Evolutionary conservation across 2,329 filamentous ascomycete genomes (phyloP).

Genomic region (Phyllosticta paracitricarpa): DNA sequence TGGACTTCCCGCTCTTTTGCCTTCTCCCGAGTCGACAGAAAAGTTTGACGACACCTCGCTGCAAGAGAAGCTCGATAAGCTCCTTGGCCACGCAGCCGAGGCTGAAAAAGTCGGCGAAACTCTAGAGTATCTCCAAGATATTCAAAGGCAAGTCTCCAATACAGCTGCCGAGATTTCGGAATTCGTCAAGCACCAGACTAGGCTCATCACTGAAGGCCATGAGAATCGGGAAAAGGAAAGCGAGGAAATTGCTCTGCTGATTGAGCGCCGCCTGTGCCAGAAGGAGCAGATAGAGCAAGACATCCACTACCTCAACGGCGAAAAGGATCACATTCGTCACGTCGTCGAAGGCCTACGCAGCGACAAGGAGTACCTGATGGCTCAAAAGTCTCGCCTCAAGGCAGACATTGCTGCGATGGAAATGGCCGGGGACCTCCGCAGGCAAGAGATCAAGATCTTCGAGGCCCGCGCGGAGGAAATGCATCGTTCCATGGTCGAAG

Average conservation of each 20-base stretch:
- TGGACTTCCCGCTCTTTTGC: constrained; percentile 36
- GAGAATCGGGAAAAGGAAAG: constrained; percentile 70
- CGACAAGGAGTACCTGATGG: constrained; percentile 65
- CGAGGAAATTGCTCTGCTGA: constrained; percentile 67
- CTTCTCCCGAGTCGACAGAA: constrained; percentile 31
- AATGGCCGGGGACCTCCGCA: constrained; percentile 77
- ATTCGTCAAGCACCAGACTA: constrained; percentile 69
- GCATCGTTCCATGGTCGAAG: constrained; percentile 86
- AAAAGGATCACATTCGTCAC: constrained; percentile 36
- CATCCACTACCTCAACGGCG: constrained; percentile 34
- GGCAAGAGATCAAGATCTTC: constrained; percentile 86
- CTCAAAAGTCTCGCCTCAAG: constrained; percentile 68
- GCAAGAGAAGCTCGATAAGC: constrained; percentile 45
- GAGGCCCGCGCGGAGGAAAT: constrained; percentile 78
- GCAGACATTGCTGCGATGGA: constrained; percentile 87
- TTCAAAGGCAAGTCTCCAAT: constrained; percentile 75
- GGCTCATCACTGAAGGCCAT: constrained; percentile 64
- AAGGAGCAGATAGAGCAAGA: constrained; percentile 49
- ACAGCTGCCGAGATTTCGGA: constrained; percentile 76
- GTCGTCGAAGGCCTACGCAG: constrained; percentile 49
- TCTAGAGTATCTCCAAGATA: constrained; percentile 74
- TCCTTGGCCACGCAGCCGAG: constrained; percentile 54
- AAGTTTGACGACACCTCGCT: constrained; percentile 48
- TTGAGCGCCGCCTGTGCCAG: constrained; percentile 64
- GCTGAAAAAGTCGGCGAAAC: constrained; percentile 63